Evolutionary conservation across 1,284 basidiomycete genomes (phyloP).

Genomic region (Boletus smithii): DNA sequence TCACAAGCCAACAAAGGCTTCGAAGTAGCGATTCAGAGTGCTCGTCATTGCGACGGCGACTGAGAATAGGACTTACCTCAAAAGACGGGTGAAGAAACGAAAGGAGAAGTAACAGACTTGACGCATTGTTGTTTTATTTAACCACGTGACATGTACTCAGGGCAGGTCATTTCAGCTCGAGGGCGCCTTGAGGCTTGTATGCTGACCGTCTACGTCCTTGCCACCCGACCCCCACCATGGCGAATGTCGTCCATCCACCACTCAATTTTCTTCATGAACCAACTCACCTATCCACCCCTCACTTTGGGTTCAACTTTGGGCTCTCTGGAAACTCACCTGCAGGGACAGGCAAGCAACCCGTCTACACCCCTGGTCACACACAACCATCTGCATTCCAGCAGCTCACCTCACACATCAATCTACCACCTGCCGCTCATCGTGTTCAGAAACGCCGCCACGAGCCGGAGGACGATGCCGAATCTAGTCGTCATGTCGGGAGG

Average conservation of each 20-base stretch:
- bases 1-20: slow-evolving; percentile 64
- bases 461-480: slow-evolving; percentile 50
- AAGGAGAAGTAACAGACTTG: background rate
- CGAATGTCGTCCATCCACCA: slow-evolving; percentile 65
- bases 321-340: slow-evolving; percentile 43
- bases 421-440: slow-evolving; percentile 39
- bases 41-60: slow-evolving; percentile 49
- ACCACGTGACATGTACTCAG: slow-evolving; percentile 27
- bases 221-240: slow-evolving; percentile 52
- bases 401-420: slow-evolving; percentile 41
- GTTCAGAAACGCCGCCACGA: slow-evolving; percentile 63
- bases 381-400: slow-evolving; percentile 54
- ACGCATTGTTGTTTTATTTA: background rate
- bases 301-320: slow-evolving; percentile 70
- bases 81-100: too few species aligned
- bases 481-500: slow-evolving; percentile 36
- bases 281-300: slow-evolving; percentile 59
- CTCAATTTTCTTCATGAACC: slow-evolving; percentile 62
- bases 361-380: slow-evolving; percentile 31
- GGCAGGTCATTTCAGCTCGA: slow-evolving; percentile 20
- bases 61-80: slow-evolving; percentile 21
- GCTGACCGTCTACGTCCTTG: slow-evolving; percentile 22
- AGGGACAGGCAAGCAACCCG: slow-evolving; percentile 37
- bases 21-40: slow-evolving; percentile 82
- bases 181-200: slow-evolving; percentile 20